phyloP scores from a whole-genome alignment of 306 rosid species.

The Ceratonia siliqua region DNA sequence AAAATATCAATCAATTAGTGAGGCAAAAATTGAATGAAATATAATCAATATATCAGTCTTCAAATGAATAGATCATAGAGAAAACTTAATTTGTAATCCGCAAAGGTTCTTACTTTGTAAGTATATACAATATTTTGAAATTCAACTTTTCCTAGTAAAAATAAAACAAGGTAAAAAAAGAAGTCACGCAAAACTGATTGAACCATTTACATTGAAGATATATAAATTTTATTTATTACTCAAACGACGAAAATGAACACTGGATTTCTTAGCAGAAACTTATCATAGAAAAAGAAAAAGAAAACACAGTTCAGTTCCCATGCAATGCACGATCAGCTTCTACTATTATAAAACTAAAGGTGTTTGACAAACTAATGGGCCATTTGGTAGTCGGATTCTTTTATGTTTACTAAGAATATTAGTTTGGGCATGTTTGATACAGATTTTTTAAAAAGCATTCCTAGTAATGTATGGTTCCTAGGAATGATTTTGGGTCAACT shows the following conservation, averaged over 20 bases:
- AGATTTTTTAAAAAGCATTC: no score
- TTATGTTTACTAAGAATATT: no score
- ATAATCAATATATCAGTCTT: neutral
- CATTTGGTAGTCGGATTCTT: no score
- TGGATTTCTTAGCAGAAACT: conserved; percentile 3
- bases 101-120: neutral
- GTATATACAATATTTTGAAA: neutral
- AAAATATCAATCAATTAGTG: neutral
- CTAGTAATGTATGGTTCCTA: no score
- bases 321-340: neutral
- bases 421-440: no score
- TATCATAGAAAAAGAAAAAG: neutral
- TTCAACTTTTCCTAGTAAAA: neutral
- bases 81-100: neutral
- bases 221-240: neutral
- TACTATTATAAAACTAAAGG: neutral
- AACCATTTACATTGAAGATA: neutral
- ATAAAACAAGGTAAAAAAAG: neutral
- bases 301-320: neutral
- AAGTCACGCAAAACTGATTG: neutral
- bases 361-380: no score
- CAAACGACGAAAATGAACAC: neutral
- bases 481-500: no score
- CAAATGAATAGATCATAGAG: conserved; percentile 1
- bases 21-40: neutral